Percentiles rank a stretch among this genome's conserved stretches.
Conservation (phyloP, 1,139 yeast species). For the Petasospora fabianii region DNA sequence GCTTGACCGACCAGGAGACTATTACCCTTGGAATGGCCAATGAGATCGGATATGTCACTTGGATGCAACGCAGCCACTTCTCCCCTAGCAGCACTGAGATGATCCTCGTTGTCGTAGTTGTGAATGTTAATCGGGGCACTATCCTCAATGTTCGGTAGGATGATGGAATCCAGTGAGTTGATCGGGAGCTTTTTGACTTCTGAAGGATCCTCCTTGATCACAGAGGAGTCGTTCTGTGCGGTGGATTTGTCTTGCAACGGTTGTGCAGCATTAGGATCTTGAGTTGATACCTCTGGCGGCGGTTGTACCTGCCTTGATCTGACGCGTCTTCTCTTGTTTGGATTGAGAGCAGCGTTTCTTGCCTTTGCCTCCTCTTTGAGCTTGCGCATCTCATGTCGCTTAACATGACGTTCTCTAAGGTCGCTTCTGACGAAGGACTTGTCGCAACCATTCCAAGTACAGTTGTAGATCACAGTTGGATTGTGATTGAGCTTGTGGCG, state of each 20-base stretch:
- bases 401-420: conserved; percentile 46
- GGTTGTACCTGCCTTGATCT: conserved; percentile 2
- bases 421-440: conserved; percentile 63
- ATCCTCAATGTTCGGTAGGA: conserved; percentile 27
- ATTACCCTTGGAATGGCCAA: neutral
- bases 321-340: conserved; percentile 18
- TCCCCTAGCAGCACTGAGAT: conserved; percentile 23
- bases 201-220: neutral
- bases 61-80: conserved; percentile 20
- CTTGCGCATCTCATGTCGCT: conserved; percentile 40
- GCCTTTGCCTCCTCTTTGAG: conserved; percentile 27
- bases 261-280: too few species aligned
- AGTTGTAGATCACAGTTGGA: conserved; percentile 42
- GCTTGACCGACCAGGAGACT: neutral
- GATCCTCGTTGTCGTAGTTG: conserved; percentile 21
- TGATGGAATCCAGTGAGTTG: conserved; percentile 26
- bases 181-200: conserved; percentile 19
- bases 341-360: conserved; percentile 17
- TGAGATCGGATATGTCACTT: conserved; percentile 6
- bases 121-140: conserved; percentile 23
- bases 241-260: too few species aligned
- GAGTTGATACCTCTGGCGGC: too few species aligned
- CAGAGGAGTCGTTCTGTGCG: too few species aligned
- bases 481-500: conserved; percentile 38
- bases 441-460: conserved; percentile 46